Evolutionary conservation across 2,329 filamentous ascomycete species (phyloP).

Genomic region (Plectosphaerella plurivora): DNA sequence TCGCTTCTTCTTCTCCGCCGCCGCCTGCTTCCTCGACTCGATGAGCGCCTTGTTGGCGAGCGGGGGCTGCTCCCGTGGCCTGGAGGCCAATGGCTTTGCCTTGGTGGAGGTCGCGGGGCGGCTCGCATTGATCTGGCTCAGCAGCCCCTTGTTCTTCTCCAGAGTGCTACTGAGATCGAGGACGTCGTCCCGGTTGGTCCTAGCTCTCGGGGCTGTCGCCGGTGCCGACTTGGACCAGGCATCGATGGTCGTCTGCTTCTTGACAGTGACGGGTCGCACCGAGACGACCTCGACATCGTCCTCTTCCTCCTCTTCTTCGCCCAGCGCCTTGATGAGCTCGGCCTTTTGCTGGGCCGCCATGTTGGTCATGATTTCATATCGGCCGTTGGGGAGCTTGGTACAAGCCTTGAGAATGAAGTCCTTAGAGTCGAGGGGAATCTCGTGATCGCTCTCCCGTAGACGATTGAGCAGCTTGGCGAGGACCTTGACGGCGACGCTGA

Average conservation of each 20-base stretch:
- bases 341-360: slow-evolving; percentile 79
- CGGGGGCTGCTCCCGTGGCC: slow-evolving; percentile 4
- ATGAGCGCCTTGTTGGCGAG: slow-evolving; percentile 10
- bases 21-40: slow-evolving; percentile 22
- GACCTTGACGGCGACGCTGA: slow-evolving; percentile 75
- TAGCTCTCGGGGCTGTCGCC: slow-evolving; percentile 11
- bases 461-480: slow-evolving; percentile 80
- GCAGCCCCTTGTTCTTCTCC: slow-evolving; percentile 33
- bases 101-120: slow-evolving; percentile 11
- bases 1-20: slow-evolving; percentile 66
- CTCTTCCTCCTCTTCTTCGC: slow-evolving; percentile 52
- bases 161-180: slow-evolving; percentile 40
- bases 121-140: slow-evolving; percentile 41
- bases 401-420: slow-evolving; percentile 64
- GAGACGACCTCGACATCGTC: slow-evolving; percentile 44
- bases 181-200: slow-evolving; percentile 42
- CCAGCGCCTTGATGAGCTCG: slow-evolving; percentile 64
- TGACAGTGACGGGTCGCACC: slow-evolving; percentile 30
- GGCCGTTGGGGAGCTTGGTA: slow-evolving; percentile 52
- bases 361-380: slow-evolving; percentile 67
- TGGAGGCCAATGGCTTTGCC: slow-evolving; percentile 5
- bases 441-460: slow-evolving; percentile 72
- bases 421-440: slow-evolving; percentile 57
- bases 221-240: slow-evolving; percentile 52
- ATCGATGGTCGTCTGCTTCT: slow-evolving; percentile 58